phyloP scores from a whole-genome alignment of 2,329 filamentous ascomycete species.

The Xylariaceae sp. region DNA sequence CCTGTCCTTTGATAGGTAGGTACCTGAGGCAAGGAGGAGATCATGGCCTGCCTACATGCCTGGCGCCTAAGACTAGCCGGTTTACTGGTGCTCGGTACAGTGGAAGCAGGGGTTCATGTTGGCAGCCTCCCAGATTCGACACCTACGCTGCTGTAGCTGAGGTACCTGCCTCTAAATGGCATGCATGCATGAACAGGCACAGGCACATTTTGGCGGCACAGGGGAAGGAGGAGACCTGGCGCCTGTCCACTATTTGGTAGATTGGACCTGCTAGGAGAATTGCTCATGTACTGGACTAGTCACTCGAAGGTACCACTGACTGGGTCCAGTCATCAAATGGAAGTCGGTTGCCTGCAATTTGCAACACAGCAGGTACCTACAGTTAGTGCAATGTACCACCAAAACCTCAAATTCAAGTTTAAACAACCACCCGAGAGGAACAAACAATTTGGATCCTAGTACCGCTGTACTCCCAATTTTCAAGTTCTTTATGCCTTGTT shows the following conservation, averaged over 20 bases:
- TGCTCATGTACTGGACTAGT: no score
- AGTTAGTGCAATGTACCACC: not conserved
- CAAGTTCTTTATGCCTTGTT: slow-evolving; percentile 7
- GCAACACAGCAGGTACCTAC: not conserved
- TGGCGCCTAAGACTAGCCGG: not conserved
- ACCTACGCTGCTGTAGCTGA: not conserved
- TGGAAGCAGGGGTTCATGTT: not conserved
- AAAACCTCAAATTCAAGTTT: not conserved
- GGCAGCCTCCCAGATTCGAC: not conserved
- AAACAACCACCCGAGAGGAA: not conserved
- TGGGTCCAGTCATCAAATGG: not conserved
- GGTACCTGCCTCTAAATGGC: not conserved
- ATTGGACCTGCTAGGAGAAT: slow-evolving; percentile 4
- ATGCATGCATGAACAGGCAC: slow-evolving; percentile 2
- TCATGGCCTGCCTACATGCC: no score
- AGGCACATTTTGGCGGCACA: not conserved
- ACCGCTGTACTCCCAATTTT: no score
- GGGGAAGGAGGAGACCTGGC: not conserved
- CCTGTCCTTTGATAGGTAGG: not conserved
- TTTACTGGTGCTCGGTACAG: not conserved
- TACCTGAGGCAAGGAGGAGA: not conserved
- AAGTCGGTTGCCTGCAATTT: not conserved
- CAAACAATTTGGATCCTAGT: slow-evolving; percentile 4
- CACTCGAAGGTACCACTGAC: no score
- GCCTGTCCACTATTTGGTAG: no score